These are phyloP conservation scores for Eragrostis tef DNA, from an alignment of 202 grass and related monocot species.

Conservation along the genomic window DNA sequence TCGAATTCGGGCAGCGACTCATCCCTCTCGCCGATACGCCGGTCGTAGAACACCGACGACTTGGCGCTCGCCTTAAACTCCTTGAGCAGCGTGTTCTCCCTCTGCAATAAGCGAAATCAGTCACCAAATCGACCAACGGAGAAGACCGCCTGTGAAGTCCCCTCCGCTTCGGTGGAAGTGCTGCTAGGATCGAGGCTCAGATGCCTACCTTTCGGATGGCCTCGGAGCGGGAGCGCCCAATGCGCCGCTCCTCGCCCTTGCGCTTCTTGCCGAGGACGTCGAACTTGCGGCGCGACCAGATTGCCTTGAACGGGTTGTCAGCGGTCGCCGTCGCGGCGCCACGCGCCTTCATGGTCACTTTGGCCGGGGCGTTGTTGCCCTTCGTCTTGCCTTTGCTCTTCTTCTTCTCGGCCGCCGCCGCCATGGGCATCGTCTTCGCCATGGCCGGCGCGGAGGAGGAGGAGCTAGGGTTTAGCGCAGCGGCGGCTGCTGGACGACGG, in stretches of 20 bases:
- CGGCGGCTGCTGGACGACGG: too few species aligned
- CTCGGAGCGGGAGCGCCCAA: too few species aligned
- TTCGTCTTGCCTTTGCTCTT: slow-evolving; percentile 57
- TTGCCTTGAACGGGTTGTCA: slow-evolving; percentile 88
- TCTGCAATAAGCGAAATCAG: slow-evolving; percentile 53
- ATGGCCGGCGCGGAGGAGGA: slow-evolving; percentile 37
- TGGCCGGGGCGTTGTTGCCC: slow-evolving; percentile 50
- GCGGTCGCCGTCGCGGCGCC: slow-evolving; percentile 38
- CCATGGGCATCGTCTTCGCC: slow-evolving; percentile 53
- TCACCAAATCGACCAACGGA: slow-evolving; percentile 7
- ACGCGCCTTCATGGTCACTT: slow-evolving; percentile 64
- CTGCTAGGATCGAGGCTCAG: neutral
- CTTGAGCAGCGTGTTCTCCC: slow-evolving; percentile 91
- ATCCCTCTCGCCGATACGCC: too few species aligned
- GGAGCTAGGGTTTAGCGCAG: too few species aligned
- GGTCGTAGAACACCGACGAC: too few species aligned
- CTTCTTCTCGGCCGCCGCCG: too few species aligned
- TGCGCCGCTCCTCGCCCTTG: too few species aligned
- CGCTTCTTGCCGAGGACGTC: slow-evolving; percentile 88
- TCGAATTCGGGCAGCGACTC: too few species aligned
- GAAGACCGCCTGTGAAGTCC: too few species aligned
- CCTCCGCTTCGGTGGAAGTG: neutral
- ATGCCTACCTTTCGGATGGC: too few species aligned
- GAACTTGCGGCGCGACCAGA: slow-evolving; percentile 96
- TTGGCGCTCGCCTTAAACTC: slow-evolving; percentile 88